These are phyloP conservation scores for Candida quercuum DNA, from an alignment of 805 yeast species.

Conservation along the genomic window DNA sequence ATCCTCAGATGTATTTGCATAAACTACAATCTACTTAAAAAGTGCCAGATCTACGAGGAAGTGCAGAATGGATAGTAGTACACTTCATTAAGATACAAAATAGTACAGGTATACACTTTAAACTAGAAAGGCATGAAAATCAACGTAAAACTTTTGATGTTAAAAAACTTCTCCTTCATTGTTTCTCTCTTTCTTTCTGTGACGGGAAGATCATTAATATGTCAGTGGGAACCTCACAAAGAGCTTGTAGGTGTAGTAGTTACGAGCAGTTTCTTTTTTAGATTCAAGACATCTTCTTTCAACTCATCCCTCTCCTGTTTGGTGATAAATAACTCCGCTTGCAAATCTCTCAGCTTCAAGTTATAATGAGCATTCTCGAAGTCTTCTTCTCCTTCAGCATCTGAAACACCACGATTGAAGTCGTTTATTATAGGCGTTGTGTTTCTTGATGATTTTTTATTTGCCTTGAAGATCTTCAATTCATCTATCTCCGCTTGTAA, in stretches of 20 bases:
- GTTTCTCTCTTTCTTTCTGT: not conserved
- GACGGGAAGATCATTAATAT: no score
- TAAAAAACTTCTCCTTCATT: no score
- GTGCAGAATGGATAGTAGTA: no score
- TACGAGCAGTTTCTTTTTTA: conserved; percentile 51
- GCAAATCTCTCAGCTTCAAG: conserved; percentile 72
- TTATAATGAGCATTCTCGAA: conserved; percentile 53
- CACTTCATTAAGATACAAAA: no score
- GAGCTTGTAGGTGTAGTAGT: conserved; percentile 13
- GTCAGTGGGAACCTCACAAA: conserved; percentile 1
- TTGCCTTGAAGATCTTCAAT: conserved; percentile 47
- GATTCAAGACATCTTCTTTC: conserved; percentile 50
- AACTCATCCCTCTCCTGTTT: conserved; percentile 81
- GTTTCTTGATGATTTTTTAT: conserved; percentile 27
- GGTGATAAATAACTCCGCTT: conserved; percentile 76
- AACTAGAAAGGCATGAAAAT: no score
- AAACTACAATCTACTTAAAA: no score
- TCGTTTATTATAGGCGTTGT: conserved; percentile 21
- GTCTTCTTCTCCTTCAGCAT: conserved; percentile 27
- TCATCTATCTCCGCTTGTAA: conserved; percentile 67
- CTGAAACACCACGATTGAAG: conserved; percentile 20
- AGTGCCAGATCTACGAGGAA: no score
- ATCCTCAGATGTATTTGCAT: no score
- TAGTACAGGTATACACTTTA: no score
- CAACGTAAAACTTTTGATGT: no score